A percentile compares a stretch with the other conserved stretches of the same genome.
phyloP scores from a whole-genome alignment of 2,329 filamentous ascomycete genomes.

The Xylariales sp. region DNA sequence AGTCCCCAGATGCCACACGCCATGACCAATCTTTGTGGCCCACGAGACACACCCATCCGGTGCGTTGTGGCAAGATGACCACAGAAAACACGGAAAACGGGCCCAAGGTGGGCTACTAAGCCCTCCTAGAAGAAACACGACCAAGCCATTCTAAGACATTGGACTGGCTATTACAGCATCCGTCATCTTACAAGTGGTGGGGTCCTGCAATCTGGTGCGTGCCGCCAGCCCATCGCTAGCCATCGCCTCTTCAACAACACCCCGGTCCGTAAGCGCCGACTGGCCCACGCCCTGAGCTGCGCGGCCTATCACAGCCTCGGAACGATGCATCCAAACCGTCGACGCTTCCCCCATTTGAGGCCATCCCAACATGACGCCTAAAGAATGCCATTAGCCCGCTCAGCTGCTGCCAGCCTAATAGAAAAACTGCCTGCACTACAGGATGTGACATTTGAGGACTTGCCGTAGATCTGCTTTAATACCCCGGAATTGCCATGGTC shows the following conservation, averaged over 20 bases:
- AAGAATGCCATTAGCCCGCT: slow-evolving; percentile 45
- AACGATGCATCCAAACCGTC: slow-evolving; percentile 51
- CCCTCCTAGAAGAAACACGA: slow-evolving; percentile 48
- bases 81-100: slow-evolving; percentile 37
- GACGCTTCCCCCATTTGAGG: slow-evolving; percentile 46
- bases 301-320: slow-evolving; percentile 58
- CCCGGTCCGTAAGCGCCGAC: slow-evolving; percentile 62
- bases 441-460: slow-evolving; percentile 15
- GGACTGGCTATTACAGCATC: slow-evolving; percentile 57
- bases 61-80: slow-evolving; percentile 55
- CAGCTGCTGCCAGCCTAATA: slow-evolving; percentile 50
- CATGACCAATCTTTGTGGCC: slow-evolving; percentile 54
- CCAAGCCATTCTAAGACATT: slow-evolving; percentile 62
- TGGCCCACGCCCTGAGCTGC: slow-evolving; percentile 54
- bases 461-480: slow-evolving; percentile 47
- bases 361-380: slow-evolving; percentile 45
- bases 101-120: slow-evolving; percentile 45
- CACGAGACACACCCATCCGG: slow-evolving; percentile 57
- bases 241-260: slow-evolving; percentile 55
- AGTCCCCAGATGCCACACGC: slow-evolving; percentile 45
- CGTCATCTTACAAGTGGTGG: slow-evolving; percentile 57
- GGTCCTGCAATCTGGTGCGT: slow-evolving; percentile 55
- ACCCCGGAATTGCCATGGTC: slow-evolving; percentile 42
- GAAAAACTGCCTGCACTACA: slow-evolving; percentile 30
- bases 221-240: slow-evolving; percentile 58